A percentile compares a stretch with the other conserved stretches of the same genome.
phyloP scores from a whole-genome alignment of 2,329 filamentous ascomycete species.

The Aspergillus neotritici region DNA sequence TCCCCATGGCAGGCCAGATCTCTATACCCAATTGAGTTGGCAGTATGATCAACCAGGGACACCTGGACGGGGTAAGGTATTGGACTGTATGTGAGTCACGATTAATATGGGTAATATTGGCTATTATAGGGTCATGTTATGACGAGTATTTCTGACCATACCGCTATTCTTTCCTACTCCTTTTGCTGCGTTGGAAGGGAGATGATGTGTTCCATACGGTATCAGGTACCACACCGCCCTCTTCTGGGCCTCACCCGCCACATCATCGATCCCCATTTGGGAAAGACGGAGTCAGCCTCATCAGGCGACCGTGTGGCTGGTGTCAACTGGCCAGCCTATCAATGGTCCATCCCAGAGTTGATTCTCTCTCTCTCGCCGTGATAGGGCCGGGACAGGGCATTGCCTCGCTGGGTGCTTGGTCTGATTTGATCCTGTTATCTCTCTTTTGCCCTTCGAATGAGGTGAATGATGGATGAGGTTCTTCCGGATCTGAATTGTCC shows the following conservation, averaged over 20 bases:
- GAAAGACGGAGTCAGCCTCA: constrained; percentile 2
- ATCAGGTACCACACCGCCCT: no score
- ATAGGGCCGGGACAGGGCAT: neutral
- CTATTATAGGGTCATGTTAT: constrained; percentile 2
- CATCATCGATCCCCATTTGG: neutral
- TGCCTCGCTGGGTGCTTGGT: neutral
- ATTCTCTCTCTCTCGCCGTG: neutral
- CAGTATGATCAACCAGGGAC: no score
- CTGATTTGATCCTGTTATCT: neutral
- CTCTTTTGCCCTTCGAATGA: no score
- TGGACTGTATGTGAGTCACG: no score
- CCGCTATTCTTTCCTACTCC: no score
- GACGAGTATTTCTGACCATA: neutral
- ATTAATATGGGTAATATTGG: neutral
- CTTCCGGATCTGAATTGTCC: neutral
- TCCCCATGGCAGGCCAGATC: no score
- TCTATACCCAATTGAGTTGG: no score
- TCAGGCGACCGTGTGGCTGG: constrained; percentile 8
- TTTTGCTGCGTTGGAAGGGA: no score
- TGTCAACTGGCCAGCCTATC: neutral
- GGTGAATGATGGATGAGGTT: neutral
- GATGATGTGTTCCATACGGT: no score
- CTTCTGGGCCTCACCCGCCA: neutral
- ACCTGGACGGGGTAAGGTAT: no score
- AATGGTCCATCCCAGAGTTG: no score